Evolutionary conservation across 352 stramenopile species (phyloP), one percentile per base, ranked within the genome.

Genomic region (Pythium insidiosum): DNA sequence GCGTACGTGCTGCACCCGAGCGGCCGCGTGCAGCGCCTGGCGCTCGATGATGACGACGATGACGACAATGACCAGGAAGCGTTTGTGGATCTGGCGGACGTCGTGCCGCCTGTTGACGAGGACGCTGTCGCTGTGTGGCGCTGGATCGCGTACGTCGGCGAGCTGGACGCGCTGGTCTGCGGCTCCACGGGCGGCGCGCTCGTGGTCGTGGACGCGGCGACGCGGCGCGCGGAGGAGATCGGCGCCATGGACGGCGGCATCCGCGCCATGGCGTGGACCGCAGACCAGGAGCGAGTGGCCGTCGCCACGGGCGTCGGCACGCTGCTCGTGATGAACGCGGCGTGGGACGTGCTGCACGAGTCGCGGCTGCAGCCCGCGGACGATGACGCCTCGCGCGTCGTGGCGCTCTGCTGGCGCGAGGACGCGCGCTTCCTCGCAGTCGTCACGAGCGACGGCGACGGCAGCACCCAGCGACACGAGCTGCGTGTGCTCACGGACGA

Each of bases 271-370:
- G 67, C 69, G 0, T 91, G 75, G 75, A 88, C 66, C 43, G 63
- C 46, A 40, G 81, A 77, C 39, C 73, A 91, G 45, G 79, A 86
- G 38, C 73, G 70, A 49, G 35, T 91, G 38, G 72, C 76, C 6
- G 39, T 91, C 16, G 61, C 63, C 22, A 88, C 79, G 1, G 74
- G 75, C 21, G 63, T 67, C 11, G 72, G 75, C 1, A 54, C 69
- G 7, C 42, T 91, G n/a, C 20, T 91, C 29, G 53, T 84, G 13
- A 84, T 91, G 73, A 88, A 70, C 50, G 71, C 77, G 18, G 65
- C 79, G 33, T 91, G 79, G 79, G 69, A 88, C 19, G 74, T 88
- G 43, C 58, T 91, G 9, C 56, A 84, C 19, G 79, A 91, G 61
- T 76, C 58, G 28, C 57, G 78, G 28, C 47, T 84, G 1, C 55